A percentile compares a stretch with the other conserved stretches of the same genome.
Conservation (phyloP, 108 stramenopile genomes). For the Discostella stelligeroides region DNA sequence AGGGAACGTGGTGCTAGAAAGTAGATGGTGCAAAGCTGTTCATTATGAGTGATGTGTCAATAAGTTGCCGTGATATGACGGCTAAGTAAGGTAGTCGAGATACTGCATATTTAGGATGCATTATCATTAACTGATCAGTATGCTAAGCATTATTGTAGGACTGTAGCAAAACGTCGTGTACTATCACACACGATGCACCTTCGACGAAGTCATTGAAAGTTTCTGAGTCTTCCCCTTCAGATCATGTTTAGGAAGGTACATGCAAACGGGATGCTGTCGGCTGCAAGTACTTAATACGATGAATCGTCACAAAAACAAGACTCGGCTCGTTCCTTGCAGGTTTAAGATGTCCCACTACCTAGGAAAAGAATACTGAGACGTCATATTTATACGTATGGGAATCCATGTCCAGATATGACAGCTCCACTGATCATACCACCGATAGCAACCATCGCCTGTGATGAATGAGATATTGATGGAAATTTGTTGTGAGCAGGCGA, state of each 20-base stretch:
- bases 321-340: too few relatives aligned
- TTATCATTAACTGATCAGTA: background rate
- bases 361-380: too few relatives aligned
- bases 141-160: background rate
- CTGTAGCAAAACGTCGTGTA: background rate
- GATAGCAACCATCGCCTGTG: constrained; percentile 89
- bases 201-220: background rate
- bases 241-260: background rate
- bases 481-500: background rate
- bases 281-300: too few relatives aligned
- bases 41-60: too few relatives aligned
- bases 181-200: too few relatives aligned
- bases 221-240: background rate
- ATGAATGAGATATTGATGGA: constrained; percentile 46
- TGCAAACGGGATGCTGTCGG: background rate
- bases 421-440: constrained; percentile 89
- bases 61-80: too few relatives aligned
- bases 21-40: too few relatives aligned
- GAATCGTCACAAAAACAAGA: background rate
- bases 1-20: constrained; percentile 81
- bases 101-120: background rate
- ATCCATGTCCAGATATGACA: constrained; percentile 88
- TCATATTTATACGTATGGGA: constrained; percentile 85
- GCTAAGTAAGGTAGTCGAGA: too few relatives aligned
- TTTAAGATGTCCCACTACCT: too few relatives aligned